Evolutionary conservation across 2,329 filamentous ascomycete genomes (phyloP), one percentile per base, ranked within the genome.

Genomic region (Neopestalotiopsis clavispora): DNA sequence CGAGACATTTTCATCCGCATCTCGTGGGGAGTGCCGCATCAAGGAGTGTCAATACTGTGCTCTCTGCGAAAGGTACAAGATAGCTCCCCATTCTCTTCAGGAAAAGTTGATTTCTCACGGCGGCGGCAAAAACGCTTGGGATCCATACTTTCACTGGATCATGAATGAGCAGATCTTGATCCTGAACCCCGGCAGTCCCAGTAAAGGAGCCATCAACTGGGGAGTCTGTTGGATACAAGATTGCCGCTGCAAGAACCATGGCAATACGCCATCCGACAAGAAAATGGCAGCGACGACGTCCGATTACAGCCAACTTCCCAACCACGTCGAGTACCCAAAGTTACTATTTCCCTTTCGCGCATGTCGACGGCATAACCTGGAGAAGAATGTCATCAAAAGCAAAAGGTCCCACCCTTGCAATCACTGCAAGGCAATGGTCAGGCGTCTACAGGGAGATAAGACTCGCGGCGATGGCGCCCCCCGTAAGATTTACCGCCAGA

Each of bases 71-170:
- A 23, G 12, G 2, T 49, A 28, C 20, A 7, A 10, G 10, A 30
- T 64, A n/a, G 61, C 42, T 20, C 9, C 61, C 20, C 42, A 49
- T 49, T 38, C 61, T 28, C n/a, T 14, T 2, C 61, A 64, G 20
- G 28, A 34, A 12, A 52, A 10, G 13, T 20, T 45, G 20, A 23
- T 64, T 12, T 3, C 6, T 3, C 34, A 28, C 17, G 23, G 61
- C 38, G 40, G 23, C 61, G 20, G 20, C 14, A 14, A 9, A 14
- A 49, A 30, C 14, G 5, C n/a, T 12, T 64, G 61, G 61, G 61
- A 64, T 52, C 34, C 40, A 23, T 64, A 64, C 61, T 64, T 64
- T 38, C 61, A 64, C 61, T 64, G 61, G 61, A 49, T 64, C 38
- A 20, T 49, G 10, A 64, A 64, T 20, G 61, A 64, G 23, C 61